Conservation (phyloP, 83 land plant species). For the Isoetes engelmannii region DNA sequence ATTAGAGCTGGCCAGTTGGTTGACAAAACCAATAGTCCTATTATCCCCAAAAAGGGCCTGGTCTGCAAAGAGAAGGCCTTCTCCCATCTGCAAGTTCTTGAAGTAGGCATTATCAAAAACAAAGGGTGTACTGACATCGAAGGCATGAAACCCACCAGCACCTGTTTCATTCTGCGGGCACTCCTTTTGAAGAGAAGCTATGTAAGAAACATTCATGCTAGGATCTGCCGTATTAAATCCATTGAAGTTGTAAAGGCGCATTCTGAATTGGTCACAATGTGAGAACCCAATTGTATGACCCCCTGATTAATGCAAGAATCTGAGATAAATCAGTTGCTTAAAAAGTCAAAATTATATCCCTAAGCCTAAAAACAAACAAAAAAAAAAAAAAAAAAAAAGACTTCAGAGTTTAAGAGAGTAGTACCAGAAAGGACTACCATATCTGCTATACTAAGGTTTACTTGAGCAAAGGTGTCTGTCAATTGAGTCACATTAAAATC, state of each 20-base stretch:
- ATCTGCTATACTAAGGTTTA: background rate
- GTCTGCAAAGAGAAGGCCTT: slow-evolving; percentile 20
- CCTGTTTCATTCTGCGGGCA: slow-evolving; percentile 10
- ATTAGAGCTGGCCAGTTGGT: background rate
- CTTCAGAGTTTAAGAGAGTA: background rate
- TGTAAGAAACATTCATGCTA: slow-evolving; percentile 15
- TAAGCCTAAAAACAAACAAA: too few species aligned
- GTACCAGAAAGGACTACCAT: slow-evolving; percentile 3
- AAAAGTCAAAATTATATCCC: too few species aligned
- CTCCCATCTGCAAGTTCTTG: slow-evolving; percentile 8
- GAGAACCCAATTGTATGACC: slow-evolving; percentile 43
- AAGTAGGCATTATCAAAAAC: slow-evolving; percentile 19
- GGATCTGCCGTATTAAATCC: slow-evolving; percentile 27
- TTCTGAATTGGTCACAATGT: slow-evolving; percentile 50
- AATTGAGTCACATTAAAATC: background rate
- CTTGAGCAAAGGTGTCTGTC: background rate
- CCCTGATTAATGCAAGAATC: background rate
- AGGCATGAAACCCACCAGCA: background rate
- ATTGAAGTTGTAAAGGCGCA: slow-evolving; percentile 44
- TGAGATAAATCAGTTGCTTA: too few species aligned
- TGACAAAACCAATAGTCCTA: slow-evolving; percentile 8
- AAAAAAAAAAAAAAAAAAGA: too few species aligned
- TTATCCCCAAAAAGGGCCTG: slow-evolving; percentile 16
- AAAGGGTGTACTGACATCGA: slow-evolving; percentile 18
- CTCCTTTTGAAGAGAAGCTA: slow-evolving; percentile 23